A percentile compares a stretch with the other conserved stretches of the same genome.
Conservation (phyloP, 2,329 filamentous ascomycete genomes). For the Fusarium nisikadoi region DNA sequence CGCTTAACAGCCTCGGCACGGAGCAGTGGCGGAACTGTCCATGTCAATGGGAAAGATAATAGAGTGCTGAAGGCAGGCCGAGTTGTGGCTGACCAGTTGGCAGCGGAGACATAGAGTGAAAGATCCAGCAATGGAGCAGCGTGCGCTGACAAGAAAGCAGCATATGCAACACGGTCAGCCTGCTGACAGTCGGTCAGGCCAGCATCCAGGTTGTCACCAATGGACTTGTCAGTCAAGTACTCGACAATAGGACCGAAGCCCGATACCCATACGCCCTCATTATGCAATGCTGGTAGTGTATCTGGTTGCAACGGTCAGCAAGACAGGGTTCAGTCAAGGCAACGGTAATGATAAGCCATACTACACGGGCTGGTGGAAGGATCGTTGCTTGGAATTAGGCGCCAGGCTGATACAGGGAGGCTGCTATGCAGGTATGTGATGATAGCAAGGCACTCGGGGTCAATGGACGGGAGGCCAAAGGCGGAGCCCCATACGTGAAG, state of each 20-base stretch:
- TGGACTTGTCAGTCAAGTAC: conserved; percentile 59
- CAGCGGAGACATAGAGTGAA: conserved; percentile 87
- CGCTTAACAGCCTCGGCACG: conserved; percentile 76
- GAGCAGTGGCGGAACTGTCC: conserved; percentile 80
- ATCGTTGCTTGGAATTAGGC: conserved; percentile 78
- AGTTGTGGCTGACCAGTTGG: conserved; percentile 84
- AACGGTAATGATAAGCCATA: conserved; percentile 56
- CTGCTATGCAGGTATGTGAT: conserved; percentile 79
- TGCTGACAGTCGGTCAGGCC: conserved; percentile 52
- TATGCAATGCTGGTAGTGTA: conserved; percentile 64
- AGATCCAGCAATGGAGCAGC: conserved; percentile 85
- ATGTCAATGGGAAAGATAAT: conserved; percentile 88
- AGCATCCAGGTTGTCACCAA: conserved; percentile 53
- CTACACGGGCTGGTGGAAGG: conserved; percentile 76
- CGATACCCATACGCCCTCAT: conserved; percentile 63
- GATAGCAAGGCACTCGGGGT: conserved; percentile 87
- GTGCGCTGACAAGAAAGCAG: conserved; percentile 77
- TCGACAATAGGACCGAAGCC: conserved; percentile 71
- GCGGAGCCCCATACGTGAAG: conserved; percentile 92
- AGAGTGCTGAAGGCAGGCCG: conserved; percentile 83
- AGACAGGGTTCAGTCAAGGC: conserved; percentile 23
- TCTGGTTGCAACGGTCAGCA: conserved; percentile 53
- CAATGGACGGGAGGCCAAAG: conserved; percentile 89
- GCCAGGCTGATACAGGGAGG: conserved; percentile 70
- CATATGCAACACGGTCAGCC: conserved; percentile 63